A percentile compares a stretch with the other conserved stretches of the same genome.
These are phyloP conservation scores for Letharia lupina DNA, from an alignment of 495 filamentous ascomycete species.

Conservation along the genomic window DNA sequence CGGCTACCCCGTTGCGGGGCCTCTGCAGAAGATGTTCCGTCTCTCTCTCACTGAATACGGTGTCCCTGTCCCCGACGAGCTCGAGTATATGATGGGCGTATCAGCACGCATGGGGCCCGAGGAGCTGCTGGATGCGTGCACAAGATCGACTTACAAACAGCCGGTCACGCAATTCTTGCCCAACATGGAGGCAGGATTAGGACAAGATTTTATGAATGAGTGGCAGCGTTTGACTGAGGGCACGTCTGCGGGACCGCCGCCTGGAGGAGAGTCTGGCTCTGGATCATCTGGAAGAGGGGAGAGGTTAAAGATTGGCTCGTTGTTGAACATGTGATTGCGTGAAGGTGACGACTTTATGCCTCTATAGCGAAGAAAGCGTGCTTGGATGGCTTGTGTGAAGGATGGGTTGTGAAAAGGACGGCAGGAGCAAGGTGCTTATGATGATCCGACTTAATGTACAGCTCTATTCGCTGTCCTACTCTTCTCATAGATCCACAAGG, in stretches of 20 bases:
- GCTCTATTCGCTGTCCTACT: neutral
- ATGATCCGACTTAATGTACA: neutral
- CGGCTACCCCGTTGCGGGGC: conserved; percentile 30
- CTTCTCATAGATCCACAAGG: neutral
- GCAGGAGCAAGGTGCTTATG: neutral
- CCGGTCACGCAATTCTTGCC: conserved; percentile 25
- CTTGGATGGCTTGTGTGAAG: neutral
- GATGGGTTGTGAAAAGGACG: neutral
- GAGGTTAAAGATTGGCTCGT: conserved; percentile 9
- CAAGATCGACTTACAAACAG: conserved; percentile 27
- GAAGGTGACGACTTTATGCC: neutral
- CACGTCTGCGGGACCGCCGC: neutral
- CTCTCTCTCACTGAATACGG: conserved; percentile 24
- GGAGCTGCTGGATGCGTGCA: conserved; percentile 31
- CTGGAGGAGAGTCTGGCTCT: neutral
- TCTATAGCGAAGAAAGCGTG: conserved; percentile 2
- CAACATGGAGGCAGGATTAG: conserved; percentile 11
- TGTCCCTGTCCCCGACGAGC: conserved; percentile 19
- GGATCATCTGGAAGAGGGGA: neutral
- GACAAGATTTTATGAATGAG: conserved; percentile 14
- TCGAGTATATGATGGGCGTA: conserved; percentile 12
- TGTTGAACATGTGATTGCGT: conserved; percentile 13
- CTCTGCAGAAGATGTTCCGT: conserved; percentile 32
- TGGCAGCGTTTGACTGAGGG: conserved; percentile 13
- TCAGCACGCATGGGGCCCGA: conserved; percentile 21